Conservation (phyloP, 495 filamentous ascomycete species). For the Neurospora sublineolata region DNA sequence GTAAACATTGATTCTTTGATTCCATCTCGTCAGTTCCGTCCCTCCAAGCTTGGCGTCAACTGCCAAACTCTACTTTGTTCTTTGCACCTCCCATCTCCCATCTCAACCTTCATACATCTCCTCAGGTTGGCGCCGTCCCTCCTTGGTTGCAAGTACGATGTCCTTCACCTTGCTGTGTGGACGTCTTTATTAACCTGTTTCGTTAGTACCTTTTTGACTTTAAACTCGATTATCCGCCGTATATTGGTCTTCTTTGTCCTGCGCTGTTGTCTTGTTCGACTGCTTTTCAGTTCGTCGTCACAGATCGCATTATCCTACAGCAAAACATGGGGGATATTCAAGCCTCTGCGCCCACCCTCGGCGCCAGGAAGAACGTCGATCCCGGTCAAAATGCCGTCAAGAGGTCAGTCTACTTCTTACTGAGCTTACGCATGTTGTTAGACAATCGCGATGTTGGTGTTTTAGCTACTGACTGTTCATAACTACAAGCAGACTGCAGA, state of each 20-base stretch:
- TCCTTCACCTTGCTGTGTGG: neutral
- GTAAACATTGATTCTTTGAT: neutral
- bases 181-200: conserved; percentile 13
- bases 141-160: neutral
- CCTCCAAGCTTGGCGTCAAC: neutral
- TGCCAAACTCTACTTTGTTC: neutral
- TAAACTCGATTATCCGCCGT: neutral
- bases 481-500: conserved; percentile 47
- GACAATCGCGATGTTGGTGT: neutral
- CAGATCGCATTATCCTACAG: neutral
- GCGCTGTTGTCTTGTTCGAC: neutral
- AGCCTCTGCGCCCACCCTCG: conserved; percentile 54
- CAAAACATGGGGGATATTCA: conserved; percentile 53
- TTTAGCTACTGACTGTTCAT: neutral
- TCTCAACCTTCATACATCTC: neutral
- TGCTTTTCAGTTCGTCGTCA: neutral
- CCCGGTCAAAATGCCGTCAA: conserved; percentile 65
- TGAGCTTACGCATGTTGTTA: neutral
- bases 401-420: conserved; percentile 39
- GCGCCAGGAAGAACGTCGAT: conserved; percentile 43
- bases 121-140: neutral
- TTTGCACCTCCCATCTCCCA: neutral
- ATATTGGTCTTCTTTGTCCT: conserved; percentile 6
- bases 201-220: neutral
- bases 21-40: neutral